Percentiles rank a stretch among this genome's conserved stretches.
phyloP scores from a whole-genome alignment of 108 stramenopile species.

The Pseudonitzschia delicatissima region DNA sequence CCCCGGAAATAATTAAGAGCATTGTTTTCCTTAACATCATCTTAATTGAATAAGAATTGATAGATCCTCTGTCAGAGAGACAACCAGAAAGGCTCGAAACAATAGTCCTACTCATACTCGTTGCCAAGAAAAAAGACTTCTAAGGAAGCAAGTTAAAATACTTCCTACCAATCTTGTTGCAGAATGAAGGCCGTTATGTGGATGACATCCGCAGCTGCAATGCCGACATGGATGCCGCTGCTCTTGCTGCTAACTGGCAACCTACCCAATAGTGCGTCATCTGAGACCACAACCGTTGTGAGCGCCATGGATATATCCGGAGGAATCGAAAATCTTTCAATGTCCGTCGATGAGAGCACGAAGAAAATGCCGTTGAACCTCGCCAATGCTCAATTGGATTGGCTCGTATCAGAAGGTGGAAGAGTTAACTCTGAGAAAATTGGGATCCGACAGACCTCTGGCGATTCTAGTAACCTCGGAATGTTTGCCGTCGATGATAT shows the following conservation, averaged over 20 bases:
- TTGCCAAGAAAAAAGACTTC: no score
- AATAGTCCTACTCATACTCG: no score
- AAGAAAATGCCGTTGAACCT: conserved; percentile 19
- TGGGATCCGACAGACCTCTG: background rate
- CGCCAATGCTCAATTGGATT: conserved; percentile 37
- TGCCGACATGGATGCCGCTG: background rate
- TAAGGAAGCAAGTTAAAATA: no score
- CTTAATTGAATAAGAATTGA: no score
- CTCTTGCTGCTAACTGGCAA: background rate
- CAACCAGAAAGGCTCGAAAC: no score
- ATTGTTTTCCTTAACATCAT: no score
- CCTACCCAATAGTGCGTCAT: background rate
- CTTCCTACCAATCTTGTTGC: no score
- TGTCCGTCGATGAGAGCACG: background rate
- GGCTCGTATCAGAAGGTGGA: conserved; percentile 43
- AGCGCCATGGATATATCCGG: background rate
- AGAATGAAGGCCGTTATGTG: no score
- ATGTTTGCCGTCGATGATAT: conserved; percentile 43
- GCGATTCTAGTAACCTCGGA: conserved; percentile 13
- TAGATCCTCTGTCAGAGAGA: no score
- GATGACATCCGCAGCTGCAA: no score
- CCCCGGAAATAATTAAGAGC: no score
- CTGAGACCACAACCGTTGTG: background rate
- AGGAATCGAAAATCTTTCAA: background rate
- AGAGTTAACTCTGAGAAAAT: background rate